Evolutionary conservation across 2,329 filamentous ascomycete species (phyloP).

Genomic region (Pseudogymnoascus sp.): DNA sequence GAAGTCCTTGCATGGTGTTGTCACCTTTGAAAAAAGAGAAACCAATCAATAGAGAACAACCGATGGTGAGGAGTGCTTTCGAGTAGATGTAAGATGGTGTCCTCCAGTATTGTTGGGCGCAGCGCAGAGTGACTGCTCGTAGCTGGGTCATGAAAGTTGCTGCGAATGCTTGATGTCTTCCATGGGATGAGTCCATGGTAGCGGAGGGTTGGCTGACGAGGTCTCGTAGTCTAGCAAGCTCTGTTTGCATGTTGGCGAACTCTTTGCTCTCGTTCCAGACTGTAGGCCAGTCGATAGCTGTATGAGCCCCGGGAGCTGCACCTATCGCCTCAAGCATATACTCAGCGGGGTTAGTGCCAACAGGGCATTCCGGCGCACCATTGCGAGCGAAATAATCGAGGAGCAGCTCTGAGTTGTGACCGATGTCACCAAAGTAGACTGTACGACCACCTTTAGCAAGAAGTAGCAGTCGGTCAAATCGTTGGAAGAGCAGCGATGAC

Average conservation of each 20-base stretch:
- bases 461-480: slow-evolving; percentile 54
- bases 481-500: slow-evolving; percentile 42
- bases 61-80: slow-evolving; percentile 48
- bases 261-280: slow-evolving; percentile 42
- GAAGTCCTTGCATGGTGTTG: slow-evolving; percentile 53
- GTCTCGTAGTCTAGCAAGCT: slow-evolving; percentile 20
- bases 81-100: slow-evolving; percentile 65
- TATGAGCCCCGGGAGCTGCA: slow-evolving; percentile 37
- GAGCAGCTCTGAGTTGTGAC: slow-evolving; percentile 47
- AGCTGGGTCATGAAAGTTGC: slow-evolving; percentile 60
- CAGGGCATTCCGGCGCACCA: slow-evolving; percentile 40
- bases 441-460: slow-evolving; percentile 56
- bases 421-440: slow-evolving; percentile 62
- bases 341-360: slow-evolving; percentile 44
- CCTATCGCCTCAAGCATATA: slow-evolving; percentile 28
- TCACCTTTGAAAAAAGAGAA: slow-evolving; percentile 53
- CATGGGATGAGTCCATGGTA: slow-evolving; percentile 29
- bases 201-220: slow-evolving; percentile 1
- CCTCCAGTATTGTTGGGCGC: slow-evolving; percentile 68
- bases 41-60: slow-evolving; percentile 52
- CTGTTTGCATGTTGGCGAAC: neutral
- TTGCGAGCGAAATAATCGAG: slow-evolving; percentile 56
- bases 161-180: slow-evolving; percentile 59
- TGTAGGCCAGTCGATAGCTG: slow-evolving; percentile 55
- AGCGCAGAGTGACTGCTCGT: slow-evolving; percentile 50